A percentile compares a stretch with the other conserved stretches of the same genome.
phyloP scores from a whole-genome alignment of 75 land plant species.

The Isoetes taiwanensis region DNA sequence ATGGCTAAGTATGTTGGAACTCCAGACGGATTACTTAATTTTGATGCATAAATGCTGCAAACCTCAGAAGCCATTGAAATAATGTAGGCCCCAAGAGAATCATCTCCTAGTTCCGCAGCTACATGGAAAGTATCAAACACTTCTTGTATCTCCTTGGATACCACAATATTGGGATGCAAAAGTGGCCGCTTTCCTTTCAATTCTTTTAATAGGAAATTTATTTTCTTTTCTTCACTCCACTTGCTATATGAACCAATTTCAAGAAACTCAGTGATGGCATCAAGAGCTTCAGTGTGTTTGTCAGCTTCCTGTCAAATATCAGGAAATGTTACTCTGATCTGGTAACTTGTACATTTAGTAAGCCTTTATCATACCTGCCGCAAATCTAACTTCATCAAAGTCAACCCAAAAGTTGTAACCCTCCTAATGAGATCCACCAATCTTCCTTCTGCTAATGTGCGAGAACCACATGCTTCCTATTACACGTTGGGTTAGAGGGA shows the following conservation, averaged over 20 bases:
- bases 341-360: not conserved
- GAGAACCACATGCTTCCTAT: slow-evolving; percentile 68
- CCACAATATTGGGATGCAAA: slow-evolving; percentile 68
- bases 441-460: slow-evolving; percentile 72
- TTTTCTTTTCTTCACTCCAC: slow-evolving; percentile 82
- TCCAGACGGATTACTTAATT: not conserved
- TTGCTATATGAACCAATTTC: slow-evolving; percentile 82
- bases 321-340: not conserved
- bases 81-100: slow-evolving; percentile 87
- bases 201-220: slow-evolving; percentile 65
- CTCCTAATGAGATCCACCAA: slow-evolving; percentile 75
- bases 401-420: slow-evolving; percentile 87
- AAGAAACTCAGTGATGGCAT: slow-evolving; percentile 72
- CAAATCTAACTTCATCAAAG: slow-evolving; percentile 88
- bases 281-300: slow-evolving; percentile 75
- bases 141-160: slow-evolving; percentile 85
- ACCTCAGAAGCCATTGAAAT: slow-evolving; percentile 97
- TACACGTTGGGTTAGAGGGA: not conserved
- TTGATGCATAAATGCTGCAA: not conserved
- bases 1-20: too few relatives aligned
- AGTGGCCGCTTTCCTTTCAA: slow-evolving; percentile 85
- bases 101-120: slow-evolving; percentile 79
- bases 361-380: slow-evolving; percentile 47
- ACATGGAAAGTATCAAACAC: slow-evolving; percentile 89
- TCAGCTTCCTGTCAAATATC: slow-evolving; percentile 55